These are phyloP conservation scores for Trifolium repens DNA, from an alignment of 306 rosid species.

Conservation along the genomic window DNA sequence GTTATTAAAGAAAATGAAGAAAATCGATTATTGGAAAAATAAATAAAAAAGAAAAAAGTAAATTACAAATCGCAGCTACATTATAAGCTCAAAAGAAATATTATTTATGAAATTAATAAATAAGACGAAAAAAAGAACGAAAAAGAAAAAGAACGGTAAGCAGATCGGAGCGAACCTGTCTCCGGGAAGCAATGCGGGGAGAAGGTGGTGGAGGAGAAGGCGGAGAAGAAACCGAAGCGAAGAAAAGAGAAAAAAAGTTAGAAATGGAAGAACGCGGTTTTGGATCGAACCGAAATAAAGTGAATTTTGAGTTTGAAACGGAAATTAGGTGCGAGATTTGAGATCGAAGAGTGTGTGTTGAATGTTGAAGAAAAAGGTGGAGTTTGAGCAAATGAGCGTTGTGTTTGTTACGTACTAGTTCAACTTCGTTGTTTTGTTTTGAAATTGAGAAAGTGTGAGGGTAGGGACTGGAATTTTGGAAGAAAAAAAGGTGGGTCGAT, in stretches of 20 bases:
- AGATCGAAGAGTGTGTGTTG: background rate
- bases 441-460: slow-evolving; percentile 39
- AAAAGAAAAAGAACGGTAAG: slow-evolving; percentile 3
- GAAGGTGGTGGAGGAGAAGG: slow-evolving; percentile 25
- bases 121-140: background rate
- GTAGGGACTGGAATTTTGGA: slow-evolving; percentile 36
- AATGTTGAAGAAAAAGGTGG: background rate
- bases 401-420: background rate
- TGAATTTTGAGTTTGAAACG: slow-evolving; percentile 1
- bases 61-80: slow-evolving; percentile 43
- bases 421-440: slow-evolving; percentile 32
- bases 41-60: background rate
- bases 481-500: slow-evolving; percentile 10
- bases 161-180: slow-evolving; percentile 50
- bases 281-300: slow-evolving; percentile 42
- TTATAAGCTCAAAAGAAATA: slow-evolving; percentile 36
- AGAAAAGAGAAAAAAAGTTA: background rate
- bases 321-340: slow-evolving; percentile 51
- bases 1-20: background rate
- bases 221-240: slow-evolving; percentile 28
- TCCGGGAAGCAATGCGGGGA: slow-evolving; percentile 41
- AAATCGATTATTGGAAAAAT: background rate
- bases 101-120: background rate
- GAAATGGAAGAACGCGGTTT: slow-evolving; percentile 16
- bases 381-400: background rate